Conservation (phyloP, 2,329 filamentous ascomycete species). For the Xylaria arbuscula region DNA sequence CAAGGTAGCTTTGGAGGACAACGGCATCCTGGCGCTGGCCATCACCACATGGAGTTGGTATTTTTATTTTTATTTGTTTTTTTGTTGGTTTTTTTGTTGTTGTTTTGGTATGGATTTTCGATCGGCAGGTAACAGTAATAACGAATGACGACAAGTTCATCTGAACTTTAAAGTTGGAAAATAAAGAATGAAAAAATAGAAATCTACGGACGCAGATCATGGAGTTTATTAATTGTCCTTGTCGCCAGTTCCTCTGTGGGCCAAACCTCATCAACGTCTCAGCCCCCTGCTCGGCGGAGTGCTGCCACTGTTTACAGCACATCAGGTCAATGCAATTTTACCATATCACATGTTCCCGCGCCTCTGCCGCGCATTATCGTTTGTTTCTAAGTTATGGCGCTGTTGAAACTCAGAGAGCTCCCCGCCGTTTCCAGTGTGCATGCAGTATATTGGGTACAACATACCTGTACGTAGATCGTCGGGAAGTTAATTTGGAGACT, state of each 20-base stretch:
- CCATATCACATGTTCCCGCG: background rate
- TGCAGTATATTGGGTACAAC: background rate
- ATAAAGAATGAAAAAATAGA: background rate
- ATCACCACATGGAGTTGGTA: background rate
- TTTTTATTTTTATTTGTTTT: background rate
- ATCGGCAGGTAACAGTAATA: background rate
- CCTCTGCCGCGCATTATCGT: background rate
- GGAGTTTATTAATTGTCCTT: background rate
- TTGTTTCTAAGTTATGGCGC: background rate
- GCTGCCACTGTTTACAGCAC: background rate
- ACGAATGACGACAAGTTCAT: constrained; percentile 3
- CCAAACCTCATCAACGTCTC: constrained; percentile 16
- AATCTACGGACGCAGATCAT: background rate
- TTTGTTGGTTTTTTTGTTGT: too few relatives aligned
- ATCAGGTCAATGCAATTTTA: background rate
- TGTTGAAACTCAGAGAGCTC: background rate
- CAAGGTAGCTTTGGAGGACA: constrained; percentile 45
- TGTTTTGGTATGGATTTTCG: background rate
- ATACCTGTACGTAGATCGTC: background rate
- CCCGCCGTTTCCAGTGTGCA: background rate
- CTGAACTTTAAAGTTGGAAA: background rate
- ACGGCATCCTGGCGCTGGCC: constrained; percentile 35
- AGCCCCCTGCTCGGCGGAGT: constrained; percentile 4
- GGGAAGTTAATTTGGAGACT: background rate
- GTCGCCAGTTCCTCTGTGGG: constrained; percentile 6